Base-by-base conservation (phyloP, 352 stramenopile species). In the Aphanomyces euteiches region DNA sequence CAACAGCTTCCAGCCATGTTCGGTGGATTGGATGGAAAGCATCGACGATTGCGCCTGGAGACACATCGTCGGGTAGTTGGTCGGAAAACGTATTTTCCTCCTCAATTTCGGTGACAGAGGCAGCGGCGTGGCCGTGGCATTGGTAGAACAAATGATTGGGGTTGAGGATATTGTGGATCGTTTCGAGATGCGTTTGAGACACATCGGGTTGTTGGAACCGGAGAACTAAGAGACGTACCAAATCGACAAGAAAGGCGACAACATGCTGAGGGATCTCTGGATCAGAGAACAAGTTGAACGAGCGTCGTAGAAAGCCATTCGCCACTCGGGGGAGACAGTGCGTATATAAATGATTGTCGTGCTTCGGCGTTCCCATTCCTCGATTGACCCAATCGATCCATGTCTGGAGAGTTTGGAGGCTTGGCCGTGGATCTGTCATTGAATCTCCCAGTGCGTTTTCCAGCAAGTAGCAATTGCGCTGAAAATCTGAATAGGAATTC, bases 331-430 rank as follows among this genome's bases (percentile, higher is more conserved):
- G 67, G 19, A 73, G 45, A 10, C 39, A 53, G 5, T 36, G n/a
- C 37, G 56, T 38, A 41, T 59, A 73, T 19, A 73, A 34, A 58
- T 73, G 47, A 19, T 6, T 17, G 13, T 73, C 67, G 39, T 73
- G 67, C 15, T 36, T 48, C 8, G 56, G 56, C 7, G 67, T 54
- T 15, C 67, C 67, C 10, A 56, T 21, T 3, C 67, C 67, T 6
- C 65, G 39, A 40, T 68, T 60, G 7, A 73, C 60, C 67, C 67
- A 73, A 34, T 59, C 38, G 59, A 73, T 69, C 67, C 67, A 73
- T 19, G 67, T 69, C 56, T 38, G 43, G 17, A 73, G 67, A 17
- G 66, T 73, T 5, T 17, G 13, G 17, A 73, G 43, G 43, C 38
- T 40, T 47, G 56, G 56, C 15, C 39, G 41, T 34, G 67, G 67